Percentiles rank a stretch among this genome's conserved stretches.
Evolutionary conservation across 768 basidiomycete genomes (phyloP).

Genomic region (Tulasnella sp.): DNA sequence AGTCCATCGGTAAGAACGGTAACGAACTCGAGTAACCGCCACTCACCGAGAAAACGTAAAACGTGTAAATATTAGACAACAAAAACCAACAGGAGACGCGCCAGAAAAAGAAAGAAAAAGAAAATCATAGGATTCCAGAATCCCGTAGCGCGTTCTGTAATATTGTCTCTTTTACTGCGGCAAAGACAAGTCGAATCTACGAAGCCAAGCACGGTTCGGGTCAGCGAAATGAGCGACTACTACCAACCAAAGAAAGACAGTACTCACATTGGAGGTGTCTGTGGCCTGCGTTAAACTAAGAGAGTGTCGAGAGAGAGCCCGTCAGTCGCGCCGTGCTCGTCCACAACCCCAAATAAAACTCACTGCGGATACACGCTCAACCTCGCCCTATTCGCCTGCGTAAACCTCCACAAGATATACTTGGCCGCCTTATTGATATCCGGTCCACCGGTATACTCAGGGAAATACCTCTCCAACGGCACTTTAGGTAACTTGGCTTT

Average conservation of each 20-base stretch:
- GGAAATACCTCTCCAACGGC: slow-evolving; percentile 40
- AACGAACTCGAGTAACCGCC: no score
- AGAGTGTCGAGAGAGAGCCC: background rate
- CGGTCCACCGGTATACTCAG: slow-evolving; percentile 44
- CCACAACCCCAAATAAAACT: slow-evolving; percentile 28
- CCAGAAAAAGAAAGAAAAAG: background rate
- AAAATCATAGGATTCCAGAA: slow-evolving; percentile 62
- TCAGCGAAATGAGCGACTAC: background rate
- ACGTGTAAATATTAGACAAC: no score
- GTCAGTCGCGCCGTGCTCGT: background rate
- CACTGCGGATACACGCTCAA: slow-evolving; percentile 89
- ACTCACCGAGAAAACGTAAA: background rate
- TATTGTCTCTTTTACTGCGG: slow-evolving; percentile 89
- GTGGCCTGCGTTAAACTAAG: slow-evolving; percentile 76
- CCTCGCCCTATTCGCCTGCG: slow-evolving; percentile 79
- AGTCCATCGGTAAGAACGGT: no score
- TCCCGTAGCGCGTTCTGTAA: slow-evolving; percentile 81
- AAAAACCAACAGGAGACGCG: no score
- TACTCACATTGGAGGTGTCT: slow-evolving; percentile 69
- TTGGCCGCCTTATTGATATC: slow-evolving; percentile 77
- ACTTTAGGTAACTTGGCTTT: slow-evolving; percentile 40
- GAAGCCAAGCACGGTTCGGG: background rate
- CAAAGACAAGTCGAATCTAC: slow-evolving; percentile 55
- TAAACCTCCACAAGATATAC: slow-evolving; percentile 91
- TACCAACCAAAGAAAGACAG: background rate